Evolutionary conservation across 129 eudicot genomes (phyloP).

Genomic region (Escallonia herrerae): DNA sequence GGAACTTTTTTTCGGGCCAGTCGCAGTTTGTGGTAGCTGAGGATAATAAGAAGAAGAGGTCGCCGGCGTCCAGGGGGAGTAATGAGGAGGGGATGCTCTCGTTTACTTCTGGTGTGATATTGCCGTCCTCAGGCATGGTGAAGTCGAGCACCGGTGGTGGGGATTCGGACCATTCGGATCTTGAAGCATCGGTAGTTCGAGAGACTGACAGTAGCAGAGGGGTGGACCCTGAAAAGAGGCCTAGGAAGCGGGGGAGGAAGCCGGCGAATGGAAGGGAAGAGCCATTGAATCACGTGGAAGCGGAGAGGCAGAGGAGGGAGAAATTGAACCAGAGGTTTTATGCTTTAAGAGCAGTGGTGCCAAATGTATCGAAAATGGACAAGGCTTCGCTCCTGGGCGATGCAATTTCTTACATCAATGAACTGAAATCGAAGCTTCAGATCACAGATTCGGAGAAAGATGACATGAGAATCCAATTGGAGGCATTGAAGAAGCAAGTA

Average conservation of each 20-base stretch:
- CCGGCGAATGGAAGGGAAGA: constrained; percentile 96
- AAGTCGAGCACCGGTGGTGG: constrained; percentile 43
- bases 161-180: constrained; percentile 83
- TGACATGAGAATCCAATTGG: constrained; percentile 40
- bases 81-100: constrained; percentile 86
- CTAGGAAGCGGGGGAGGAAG: constrained; percentile 81
- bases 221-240: constrained; percentile 67
- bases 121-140: constrained; percentile 29
- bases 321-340: constrained; percentile 91
- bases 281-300: constrained; percentile 93
- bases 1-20: constrained; percentile 28
- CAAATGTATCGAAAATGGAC: constrained; percentile 98
- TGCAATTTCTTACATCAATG: constrained; percentile 71
- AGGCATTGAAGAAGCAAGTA: constrained; percentile 44
- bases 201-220: constrained; percentile 53
- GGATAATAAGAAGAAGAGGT: constrained; percentile 40
- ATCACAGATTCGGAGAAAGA: constrained; percentile 47
- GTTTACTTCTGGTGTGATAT: constrained; percentile 52
- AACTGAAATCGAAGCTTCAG: constrained; percentile 63
- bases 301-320: constrained; percentile 90
- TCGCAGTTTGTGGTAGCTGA: constrained; percentile 35
- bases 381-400: constrained; percentile 91
- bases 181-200: constrained; percentile 60
- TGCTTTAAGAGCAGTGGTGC: constrained; percentile 85
- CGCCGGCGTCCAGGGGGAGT: constrained; percentile 53